A percentile compares a stretch with the other conserved stretches of the same genome.
Conservation (phyloP, 768 basidiomycete genomes). For the Neoboletus brunneissimus region DNA sequence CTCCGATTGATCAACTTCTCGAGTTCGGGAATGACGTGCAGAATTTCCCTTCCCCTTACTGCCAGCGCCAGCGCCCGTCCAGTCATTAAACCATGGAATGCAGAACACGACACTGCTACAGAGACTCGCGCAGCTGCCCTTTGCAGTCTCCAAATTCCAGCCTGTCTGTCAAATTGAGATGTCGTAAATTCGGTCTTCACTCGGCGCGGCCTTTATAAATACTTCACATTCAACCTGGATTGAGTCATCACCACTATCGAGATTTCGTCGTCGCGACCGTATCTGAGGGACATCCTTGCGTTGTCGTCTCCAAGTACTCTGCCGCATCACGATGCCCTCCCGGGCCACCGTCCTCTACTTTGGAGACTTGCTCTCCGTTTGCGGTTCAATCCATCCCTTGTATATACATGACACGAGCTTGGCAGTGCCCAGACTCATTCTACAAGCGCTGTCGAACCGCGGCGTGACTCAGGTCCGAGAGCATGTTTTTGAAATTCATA, state of each 20-base stretch:
- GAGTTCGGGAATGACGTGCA: background rate
- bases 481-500: background rate
- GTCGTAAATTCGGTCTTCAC: background rate
- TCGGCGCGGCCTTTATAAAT: background rate
- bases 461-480: background rate
- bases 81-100: background rate
- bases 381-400: background rate
- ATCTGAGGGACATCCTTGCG: no score
- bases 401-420: background rate
- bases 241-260: background rate
- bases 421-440: background rate
- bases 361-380: conserved; percentile 1
- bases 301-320: background rate
- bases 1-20: conserved; percentile 5
- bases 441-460: background rate
- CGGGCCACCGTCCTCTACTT: background rate
- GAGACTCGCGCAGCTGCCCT: background rate
- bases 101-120: background rate
- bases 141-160: background rate
- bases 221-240: background rate
- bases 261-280: background rate
- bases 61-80: background rate
- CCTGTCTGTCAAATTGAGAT: background rate
- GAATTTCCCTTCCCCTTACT: background rate
- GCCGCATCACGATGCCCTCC: background rate